Conservation (phyloP, 2,329 filamentous ascomycete species). For the Fusarium anthophilum region DNA sequence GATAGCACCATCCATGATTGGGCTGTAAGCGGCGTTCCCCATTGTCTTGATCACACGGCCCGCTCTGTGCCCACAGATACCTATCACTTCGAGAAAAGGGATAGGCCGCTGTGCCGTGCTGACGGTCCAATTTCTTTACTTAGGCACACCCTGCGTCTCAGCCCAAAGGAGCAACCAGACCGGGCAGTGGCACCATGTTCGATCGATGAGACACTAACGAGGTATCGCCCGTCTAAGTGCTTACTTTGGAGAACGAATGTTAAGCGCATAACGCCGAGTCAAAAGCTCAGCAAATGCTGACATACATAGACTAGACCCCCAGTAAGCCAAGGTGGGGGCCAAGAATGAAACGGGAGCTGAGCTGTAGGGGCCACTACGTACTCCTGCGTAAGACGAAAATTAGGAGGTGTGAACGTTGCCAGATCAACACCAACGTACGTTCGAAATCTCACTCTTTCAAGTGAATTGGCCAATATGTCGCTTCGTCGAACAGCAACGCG, state of each 20-base stretch:
- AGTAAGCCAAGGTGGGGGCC: slow-evolving; percentile 10
- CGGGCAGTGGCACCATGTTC: neutral
- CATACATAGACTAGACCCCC: neutral
- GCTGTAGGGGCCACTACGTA: neutral
- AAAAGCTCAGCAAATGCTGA: neutral
- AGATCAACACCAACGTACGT: neutral
- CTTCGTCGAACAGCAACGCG: slow-evolving; percentile 20
- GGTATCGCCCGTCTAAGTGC: neutral
- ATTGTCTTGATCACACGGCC: neutral
- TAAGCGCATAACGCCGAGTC: neutral
- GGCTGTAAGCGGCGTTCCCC: neutral
- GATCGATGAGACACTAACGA: neutral
- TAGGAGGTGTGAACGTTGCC: neutral
- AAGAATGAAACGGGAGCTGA: neutral
- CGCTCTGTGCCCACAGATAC: neutral
- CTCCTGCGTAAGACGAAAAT: neutral
- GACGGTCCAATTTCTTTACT: neutral
- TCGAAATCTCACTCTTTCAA: no score
- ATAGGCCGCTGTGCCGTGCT: neutral
- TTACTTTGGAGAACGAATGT: neutral
- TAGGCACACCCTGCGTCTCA: neutral
- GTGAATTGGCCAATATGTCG: slow-evolving; percentile 7
- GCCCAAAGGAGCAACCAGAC: neutral
- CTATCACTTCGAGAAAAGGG: neutral
- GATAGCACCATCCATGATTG: neutral